Evolutionary conservation across 495 filamentous ascomycete species (phyloP).

Genomic region (Daldinia grandis): DNA sequence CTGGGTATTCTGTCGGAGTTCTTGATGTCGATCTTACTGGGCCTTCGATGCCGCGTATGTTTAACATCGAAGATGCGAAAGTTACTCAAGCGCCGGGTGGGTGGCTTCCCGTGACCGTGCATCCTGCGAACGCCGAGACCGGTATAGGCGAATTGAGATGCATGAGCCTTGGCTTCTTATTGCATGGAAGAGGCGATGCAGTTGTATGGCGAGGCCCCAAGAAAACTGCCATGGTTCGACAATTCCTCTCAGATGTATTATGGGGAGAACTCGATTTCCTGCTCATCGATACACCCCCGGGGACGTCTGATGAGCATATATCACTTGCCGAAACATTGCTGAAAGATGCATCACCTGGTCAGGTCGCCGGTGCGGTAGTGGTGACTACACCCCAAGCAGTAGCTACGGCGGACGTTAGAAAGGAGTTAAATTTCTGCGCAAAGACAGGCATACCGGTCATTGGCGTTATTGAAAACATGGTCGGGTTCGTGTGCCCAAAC

Average conservation of each 20-base stretch:
- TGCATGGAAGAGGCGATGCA: slow-evolving; percentile 82
- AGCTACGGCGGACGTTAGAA: slow-evolving; percentile 89
- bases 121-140: slow-evolving; percentile 59
- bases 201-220: slow-evolving; percentile 98
- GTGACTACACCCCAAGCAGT: slow-evolving; percentile 97
- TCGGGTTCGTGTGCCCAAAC: slow-evolving; percentile 93
- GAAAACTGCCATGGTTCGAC: slow-evolving; percentile 98
- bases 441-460: slow-evolving; percentile 85
- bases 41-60: slow-evolving; percentile 92
- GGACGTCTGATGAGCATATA: slow-evolving; percentile 97
- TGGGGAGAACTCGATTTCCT: slow-evolving; percentile 91
- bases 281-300: slow-evolving; percentile 94
- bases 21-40: slow-evolving; percentile 97
- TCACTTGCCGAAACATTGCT: slow-evolving; percentile 87
- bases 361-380: slow-evolving; percentile 82
- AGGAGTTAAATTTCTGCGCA: slow-evolving; percentile 94
- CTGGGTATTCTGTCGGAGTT: slow-evolving; percentile 87
- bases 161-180: slow-evolving; percentile 94
- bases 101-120: slow-evolving; percentile 88
- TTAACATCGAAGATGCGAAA: slow-evolving; percentile 86
- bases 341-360: slow-evolving; percentile 65
- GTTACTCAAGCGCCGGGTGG: slow-evolving; percentile 88
- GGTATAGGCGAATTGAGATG: slow-evolving; percentile 75
- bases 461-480: slow-evolving; percentile 98
- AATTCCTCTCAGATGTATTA: slow-evolving; percentile 91